These are phyloP conservation scores for Cladorrhinum sp. DNA, from an alignment of 2,329 filamentous ascomycete species.

Conservation along the genomic window DNA sequence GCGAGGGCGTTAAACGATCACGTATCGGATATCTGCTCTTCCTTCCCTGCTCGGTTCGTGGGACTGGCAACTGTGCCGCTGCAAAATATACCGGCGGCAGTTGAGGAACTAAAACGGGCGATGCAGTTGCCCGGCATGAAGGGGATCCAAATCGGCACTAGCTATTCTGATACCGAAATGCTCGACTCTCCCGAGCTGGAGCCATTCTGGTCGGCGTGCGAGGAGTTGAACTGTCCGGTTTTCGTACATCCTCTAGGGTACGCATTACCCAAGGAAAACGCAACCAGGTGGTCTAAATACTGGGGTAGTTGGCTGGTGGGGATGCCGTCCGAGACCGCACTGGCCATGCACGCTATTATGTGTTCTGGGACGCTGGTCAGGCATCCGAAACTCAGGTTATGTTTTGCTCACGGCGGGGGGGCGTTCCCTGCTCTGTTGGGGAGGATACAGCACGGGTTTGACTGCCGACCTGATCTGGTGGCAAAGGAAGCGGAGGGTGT, in stretches of 20 bases:
- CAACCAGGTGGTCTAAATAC: conserved; percentile 32
- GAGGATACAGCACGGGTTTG: conserved; percentile 35
- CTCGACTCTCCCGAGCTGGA: conserved; percentile 32
- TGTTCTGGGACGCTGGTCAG: conserved; percentile 31
- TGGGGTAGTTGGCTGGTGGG: conserved; percentile 37
- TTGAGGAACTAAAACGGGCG: conserved; percentile 30
- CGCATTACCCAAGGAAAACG: conserved; percentile 33
- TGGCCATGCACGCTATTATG: conserved; percentile 34
- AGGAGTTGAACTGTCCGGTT: conserved; percentile 32
- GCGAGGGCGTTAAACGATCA: conserved; percentile 35
- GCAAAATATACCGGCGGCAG: conserved; percentile 31
- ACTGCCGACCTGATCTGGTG: conserved; percentile 36
- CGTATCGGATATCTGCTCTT: conserved; percentile 28
- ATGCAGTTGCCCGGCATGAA: conserved; percentile 28
- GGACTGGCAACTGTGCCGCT: conserved; percentile 35
- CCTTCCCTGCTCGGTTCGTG: conserved; percentile 31
- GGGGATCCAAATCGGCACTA: conserved; percentile 36
- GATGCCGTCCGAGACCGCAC: conserved; percentile 37
- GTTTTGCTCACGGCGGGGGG: conserved; percentile 37
- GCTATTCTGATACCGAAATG: conserved; percentile 29
- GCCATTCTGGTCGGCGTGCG: conserved; percentile 34
- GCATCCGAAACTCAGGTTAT: conserved; percentile 32
- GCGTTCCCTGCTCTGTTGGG: conserved; percentile 36
- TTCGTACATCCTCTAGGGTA: conserved; percentile 38
- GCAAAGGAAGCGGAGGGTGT: conserved; percentile 31